Percentiles rank a stretch among this genome's conserved stretches.
Evolutionary conservation across 2,329 filamentous ascomycete genomes (phyloP).

Genomic region (Ceratocystis destructans): DNA sequence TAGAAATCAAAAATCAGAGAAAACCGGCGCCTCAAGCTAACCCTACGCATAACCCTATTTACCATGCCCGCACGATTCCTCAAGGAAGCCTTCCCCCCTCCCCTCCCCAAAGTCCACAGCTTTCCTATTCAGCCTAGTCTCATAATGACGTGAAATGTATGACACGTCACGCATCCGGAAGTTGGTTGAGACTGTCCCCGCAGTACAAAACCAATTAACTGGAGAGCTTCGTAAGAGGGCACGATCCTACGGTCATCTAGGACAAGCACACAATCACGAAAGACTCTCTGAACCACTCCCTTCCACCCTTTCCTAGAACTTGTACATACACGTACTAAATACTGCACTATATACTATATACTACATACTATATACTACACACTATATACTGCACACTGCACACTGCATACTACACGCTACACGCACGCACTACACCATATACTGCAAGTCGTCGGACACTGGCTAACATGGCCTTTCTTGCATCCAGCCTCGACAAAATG

Average conservation of each 20-base stretch:
- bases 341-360: no score
- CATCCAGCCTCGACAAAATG: constrained; percentile 18
- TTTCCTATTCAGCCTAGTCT: neutral
- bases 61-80: no score
- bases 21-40: neutral
- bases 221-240: no score
- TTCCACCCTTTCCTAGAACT: no score
- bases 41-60: neutral
- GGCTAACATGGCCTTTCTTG: constrained; percentile 20
- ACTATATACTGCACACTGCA: no score
- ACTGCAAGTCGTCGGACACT: neutral
- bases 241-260: neutral
- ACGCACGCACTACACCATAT: neutral
- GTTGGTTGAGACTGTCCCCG: neutral
- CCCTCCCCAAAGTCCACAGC: neutral
- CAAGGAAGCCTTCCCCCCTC: neutral
- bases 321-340: no score
- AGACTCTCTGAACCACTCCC: no score
- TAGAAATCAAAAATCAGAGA: no score
- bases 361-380: no score
- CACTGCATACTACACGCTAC: neutral
- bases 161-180: constrained; percentile 1
- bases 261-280: neutral
- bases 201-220: neutral
- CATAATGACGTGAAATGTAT: neutral